phyloP scores from a whole-genome alignment of 2,329 filamentous ascomycete genomes.

The Didymella sp. region DNA sequence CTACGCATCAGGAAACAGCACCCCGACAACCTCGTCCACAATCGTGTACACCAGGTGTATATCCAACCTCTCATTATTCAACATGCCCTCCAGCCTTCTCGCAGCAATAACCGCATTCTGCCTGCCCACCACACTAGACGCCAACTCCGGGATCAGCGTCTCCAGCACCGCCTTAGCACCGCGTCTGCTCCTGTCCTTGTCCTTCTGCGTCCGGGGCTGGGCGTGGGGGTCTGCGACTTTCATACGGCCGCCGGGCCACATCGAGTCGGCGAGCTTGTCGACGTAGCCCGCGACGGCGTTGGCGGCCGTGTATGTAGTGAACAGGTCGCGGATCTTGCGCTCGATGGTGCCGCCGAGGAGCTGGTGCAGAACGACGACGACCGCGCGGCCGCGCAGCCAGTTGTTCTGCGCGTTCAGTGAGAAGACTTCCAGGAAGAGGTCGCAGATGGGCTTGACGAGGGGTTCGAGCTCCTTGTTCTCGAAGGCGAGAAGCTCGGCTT shows the following conservation, averaged over 20 bases:
- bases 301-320: conserved; percentile 75
- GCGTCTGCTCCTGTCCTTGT: conserved; percentile 80
- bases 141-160: conserved; percentile 88
- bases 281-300: conserved; percentile 81
- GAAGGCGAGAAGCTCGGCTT: conserved; percentile 92
- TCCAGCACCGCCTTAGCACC: conserved; percentile 90
- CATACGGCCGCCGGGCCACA: conserved; percentile 79
- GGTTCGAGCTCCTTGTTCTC: conserved; percentile 83
- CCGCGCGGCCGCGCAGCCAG: conserved; percentile 93
- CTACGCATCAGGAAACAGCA: conserved; percentile 51
- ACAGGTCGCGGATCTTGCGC: conserved; percentile 87
- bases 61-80: conserved; percentile 91
- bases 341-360: conserved; percentile 95
- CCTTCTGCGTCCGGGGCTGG: conserved; percentile 67
- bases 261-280: conserved; percentile 70
- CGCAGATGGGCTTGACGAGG: conserved; percentile 97
- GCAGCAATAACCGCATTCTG: conserved; percentile 91
- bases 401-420: conserved; percentile 95
- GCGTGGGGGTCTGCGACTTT: conserved; percentile 46
- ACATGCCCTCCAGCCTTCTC: conserved; percentile 83
- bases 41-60: conserved; percentile 59
- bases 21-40: conserved; percentile 56
- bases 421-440: conserved; percentile 95
- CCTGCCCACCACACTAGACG: conserved; percentile 89
- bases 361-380: conserved; percentile 95